These are phyloP conservation scores for Thalassiosira ordinaria DNA, from an alignment of 352 stramenopile species.

Conservation along the genomic window DNA sequence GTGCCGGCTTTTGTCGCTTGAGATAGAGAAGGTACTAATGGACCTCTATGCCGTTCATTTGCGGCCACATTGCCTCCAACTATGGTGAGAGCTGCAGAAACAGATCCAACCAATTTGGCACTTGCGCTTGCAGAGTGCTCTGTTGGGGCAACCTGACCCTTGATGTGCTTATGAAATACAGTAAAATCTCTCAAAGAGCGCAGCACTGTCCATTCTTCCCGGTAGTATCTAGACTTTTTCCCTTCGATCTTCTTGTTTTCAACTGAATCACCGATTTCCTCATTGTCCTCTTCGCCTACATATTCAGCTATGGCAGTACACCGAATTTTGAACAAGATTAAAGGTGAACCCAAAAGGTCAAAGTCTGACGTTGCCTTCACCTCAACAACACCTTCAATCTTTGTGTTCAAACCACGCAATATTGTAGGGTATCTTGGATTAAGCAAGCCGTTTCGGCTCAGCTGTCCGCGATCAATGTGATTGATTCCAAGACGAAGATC, in stretches of 20 bases:
- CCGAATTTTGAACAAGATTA: conserved; percentile 78
- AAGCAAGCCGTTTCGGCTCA: conserved; percentile 79
- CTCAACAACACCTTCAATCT: conserved; percentile 71
- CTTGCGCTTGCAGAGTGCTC: conserved; percentile 69
- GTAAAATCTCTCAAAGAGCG: conserved; percentile 84
- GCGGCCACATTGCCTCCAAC: conserved; percentile 40
- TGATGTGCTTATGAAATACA: conserved; percentile 85
- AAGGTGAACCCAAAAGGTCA: conserved; percentile 50
- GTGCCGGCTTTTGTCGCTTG: conserved; percentile 77
- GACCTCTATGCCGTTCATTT: conserved; percentile 55
- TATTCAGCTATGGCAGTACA: conserved; percentile 73
- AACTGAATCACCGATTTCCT: conserved; percentile 28
- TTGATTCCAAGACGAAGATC: conserved; percentile 85
- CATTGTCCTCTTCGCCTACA: conserved; percentile 56
- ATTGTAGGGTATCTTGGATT: conserved; percentile 78
- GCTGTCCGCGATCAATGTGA: conserved; percentile 81
- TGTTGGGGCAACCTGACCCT: conserved; percentile 67
- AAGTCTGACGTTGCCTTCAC: conserved; percentile 65
- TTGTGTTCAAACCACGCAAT: conserved; percentile 70
- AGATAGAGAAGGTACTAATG: conserved; percentile 78
- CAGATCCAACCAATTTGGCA: conserved; percentile 72
- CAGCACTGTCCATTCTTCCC: conserved; percentile 85
- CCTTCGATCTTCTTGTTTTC: conserved; percentile 26
- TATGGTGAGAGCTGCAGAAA: conserved; percentile 71
- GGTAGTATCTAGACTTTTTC: conserved; percentile 58